Evolutionary conservation across 2,329 filamentous ascomycete genomes (phyloP).

Genomic region (Colletotrichum godetiae): DNA sequence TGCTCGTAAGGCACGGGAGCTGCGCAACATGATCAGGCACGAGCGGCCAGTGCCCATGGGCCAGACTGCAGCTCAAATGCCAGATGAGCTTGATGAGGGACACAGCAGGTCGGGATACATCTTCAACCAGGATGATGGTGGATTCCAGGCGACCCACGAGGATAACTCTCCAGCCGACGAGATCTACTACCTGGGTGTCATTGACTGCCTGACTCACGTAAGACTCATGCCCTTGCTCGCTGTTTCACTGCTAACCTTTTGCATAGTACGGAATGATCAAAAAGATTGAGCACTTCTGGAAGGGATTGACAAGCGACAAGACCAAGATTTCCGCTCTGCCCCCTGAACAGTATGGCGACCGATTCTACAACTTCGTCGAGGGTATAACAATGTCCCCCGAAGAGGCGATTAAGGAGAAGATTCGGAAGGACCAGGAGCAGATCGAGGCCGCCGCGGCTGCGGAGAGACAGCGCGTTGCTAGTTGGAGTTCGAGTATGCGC

Average conservation of each 20-base stretch:
- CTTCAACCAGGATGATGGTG: constrained; percentile 95
- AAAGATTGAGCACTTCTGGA: constrained; percentile 96
- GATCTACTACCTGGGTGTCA: constrained; percentile 98
- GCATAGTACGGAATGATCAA: constrained; percentile 94
- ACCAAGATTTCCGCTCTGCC: constrained; percentile 93
- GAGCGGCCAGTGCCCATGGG: constrained; percentile 96
- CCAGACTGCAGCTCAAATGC: constrained; percentile 85
- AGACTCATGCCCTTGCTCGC: constrained; percentile 52
- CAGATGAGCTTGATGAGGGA: constrained; percentile 84
- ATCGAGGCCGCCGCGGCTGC: constrained; percentile 51
- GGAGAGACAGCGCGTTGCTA: constrained; percentile 48
- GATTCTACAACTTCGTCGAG: constrained; percentile 92
- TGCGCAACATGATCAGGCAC: constrained; percentile 91
- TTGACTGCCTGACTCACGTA: constrained; percentile 97
- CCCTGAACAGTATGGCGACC: constrained; percentile 89
- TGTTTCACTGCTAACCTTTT: constrained; percentile 15
- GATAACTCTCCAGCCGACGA: constrained; percentile 86
- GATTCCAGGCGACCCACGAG: constrained; percentile 92
- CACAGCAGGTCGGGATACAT: constrained; percentile 76
- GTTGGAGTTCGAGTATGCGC: constrained; percentile 50
- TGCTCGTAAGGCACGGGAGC: constrained; percentile 87
- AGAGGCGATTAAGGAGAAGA: constrained; percentile 77
- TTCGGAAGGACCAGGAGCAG: constrained; percentile 70
- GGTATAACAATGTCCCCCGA: constrained; percentile 92
- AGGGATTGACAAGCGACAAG: constrained; percentile 86